Conservation (phyloP, 129 eudicot genomes). For the Flaveria robusta region DNA sequence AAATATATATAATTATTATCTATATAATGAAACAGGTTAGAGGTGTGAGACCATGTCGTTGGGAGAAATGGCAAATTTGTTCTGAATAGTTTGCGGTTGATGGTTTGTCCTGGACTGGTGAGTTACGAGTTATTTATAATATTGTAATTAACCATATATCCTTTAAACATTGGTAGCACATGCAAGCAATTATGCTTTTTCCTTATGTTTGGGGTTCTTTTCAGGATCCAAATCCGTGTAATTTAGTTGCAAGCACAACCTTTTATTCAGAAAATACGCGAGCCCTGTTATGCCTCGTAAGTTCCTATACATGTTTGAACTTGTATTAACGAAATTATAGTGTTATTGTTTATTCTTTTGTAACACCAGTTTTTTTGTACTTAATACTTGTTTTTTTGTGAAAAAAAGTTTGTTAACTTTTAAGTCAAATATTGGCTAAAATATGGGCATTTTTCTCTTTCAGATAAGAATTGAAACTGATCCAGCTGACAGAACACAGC, state of each 20-base stretch:
- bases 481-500: constrained; percentile 98
- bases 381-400: not conserved
- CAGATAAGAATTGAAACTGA: constrained; percentile 97
- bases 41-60: constrained; percentile 93
- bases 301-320: constrained; percentile 20
- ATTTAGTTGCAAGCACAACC: constrained; percentile 94
- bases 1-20: not conserved
- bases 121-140: constrained; percentile 42
- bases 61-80: constrained; percentile 81
- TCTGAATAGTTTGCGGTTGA: constrained; percentile 65
- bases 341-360: not conserved
- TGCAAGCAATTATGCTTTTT: not conserved
- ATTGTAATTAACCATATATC: not conserved
- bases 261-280: constrained; percentile 89
- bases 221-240: constrained; percentile 94
- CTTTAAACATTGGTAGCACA: not conserved
- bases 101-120: constrained; percentile 90
- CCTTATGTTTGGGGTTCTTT: constrained; percentile 16
- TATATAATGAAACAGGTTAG: constrained; percentile 66
- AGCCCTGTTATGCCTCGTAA: constrained; percentile 91
- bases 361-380: not conserved
- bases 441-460: not conserved
- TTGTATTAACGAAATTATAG: not conserved
- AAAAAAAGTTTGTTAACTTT: not conserved
- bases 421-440: not conserved